Evolutionary conservation across 305 asterid genomes (phyloP).

Genomic region (Fraxinus platypoda): DNA sequence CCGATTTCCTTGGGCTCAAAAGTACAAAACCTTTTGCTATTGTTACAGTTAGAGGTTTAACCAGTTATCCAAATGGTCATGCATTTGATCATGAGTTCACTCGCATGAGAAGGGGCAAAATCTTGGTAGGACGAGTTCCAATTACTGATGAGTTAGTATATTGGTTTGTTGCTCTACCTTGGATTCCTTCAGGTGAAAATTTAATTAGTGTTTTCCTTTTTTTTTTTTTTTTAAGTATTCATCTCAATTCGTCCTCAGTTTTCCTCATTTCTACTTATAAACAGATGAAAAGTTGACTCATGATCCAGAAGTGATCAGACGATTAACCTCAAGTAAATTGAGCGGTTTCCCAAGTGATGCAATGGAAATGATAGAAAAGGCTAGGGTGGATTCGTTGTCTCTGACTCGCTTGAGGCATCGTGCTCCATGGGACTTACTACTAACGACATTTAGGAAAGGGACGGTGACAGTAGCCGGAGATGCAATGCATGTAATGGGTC

Average conservation of each 20-base stretch:
- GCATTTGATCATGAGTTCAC: constrained; percentile 23
- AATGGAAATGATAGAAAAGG: constrained; percentile 23
- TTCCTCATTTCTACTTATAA: not conserved
- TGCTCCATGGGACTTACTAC: constrained; percentile 41
- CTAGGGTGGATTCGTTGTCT: constrained; percentile 31
- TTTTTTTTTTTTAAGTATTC: not conserved
- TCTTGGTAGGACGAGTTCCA: constrained; percentile 33
- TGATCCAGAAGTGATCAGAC: constrained; percentile 31
- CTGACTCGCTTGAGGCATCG: constrained; percentile 39
- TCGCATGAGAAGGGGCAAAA: constrained; percentile 28
- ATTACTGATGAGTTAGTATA: constrained; percentile 28
- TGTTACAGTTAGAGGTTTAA: constrained; percentile 31
- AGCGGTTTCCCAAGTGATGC: constrained; percentile 29
- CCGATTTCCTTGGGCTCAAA: constrained; percentile 34
- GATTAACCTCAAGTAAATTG: constrained; percentile 14
- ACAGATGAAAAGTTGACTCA: constrained; percentile 25
- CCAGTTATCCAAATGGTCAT: constrained; percentile 37
- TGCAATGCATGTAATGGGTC: constrained; percentile 52
- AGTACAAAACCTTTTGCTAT: constrained; percentile 22
- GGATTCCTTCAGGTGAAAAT: not conserved
- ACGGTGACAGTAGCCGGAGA: constrained; percentile 39
- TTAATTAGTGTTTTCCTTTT: not conserved
- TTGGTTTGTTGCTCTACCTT: constrained; percentile 29
- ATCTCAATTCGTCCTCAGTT: not conserved
- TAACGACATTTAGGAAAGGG: constrained; percentile 26